Conservation (phyloP, 805 yeast genomes). For the Monosporozyma yasuniensis region DNA sequence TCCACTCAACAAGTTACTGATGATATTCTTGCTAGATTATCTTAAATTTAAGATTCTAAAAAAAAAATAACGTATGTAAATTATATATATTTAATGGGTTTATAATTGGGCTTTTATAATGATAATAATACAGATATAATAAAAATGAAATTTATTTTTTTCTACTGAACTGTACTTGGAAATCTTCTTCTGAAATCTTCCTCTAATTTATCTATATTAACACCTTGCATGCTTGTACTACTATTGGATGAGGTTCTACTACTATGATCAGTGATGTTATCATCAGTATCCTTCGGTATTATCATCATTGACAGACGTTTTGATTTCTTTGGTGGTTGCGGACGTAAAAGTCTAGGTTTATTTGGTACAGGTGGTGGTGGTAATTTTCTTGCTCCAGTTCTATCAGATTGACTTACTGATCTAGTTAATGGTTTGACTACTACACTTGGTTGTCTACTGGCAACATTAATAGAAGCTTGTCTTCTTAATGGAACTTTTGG, state of each 20-base stretch:
- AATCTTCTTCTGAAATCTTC: constrained; percentile 47
- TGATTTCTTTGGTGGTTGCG: constrained; percentile 40
- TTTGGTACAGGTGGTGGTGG: constrained; percentile 44
- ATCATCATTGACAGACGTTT: constrained; percentile 5
- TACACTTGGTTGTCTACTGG: constrained; percentile 4
- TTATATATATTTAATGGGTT: background rate
- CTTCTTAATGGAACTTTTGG: background rate
- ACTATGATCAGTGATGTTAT: background rate
- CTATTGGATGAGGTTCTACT: constrained; percentile 2
- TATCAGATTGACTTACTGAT: constrained; percentile 1
- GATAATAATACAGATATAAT: background rate
- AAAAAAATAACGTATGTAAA: background rate
- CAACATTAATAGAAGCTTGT: background rate
- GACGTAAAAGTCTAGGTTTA: constrained; percentile 10
- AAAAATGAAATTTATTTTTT: background rate
- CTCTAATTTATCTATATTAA: constrained; percentile 45
- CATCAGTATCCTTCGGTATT: background rate
- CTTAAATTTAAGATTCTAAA: background rate
- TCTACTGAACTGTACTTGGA: constrained; percentile 43
- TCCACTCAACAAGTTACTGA: constrained; percentile 80
- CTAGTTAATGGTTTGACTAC: constrained; percentile 2
- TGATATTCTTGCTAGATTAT: constrained; percentile 50
- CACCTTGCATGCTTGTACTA: constrained; percentile 4
- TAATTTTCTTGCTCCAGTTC: constrained; percentile 15
- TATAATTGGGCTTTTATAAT: background rate